Conservation (phyloP, 768 basidiomycete genomes). For the Termitomyces sp. region DNA sequence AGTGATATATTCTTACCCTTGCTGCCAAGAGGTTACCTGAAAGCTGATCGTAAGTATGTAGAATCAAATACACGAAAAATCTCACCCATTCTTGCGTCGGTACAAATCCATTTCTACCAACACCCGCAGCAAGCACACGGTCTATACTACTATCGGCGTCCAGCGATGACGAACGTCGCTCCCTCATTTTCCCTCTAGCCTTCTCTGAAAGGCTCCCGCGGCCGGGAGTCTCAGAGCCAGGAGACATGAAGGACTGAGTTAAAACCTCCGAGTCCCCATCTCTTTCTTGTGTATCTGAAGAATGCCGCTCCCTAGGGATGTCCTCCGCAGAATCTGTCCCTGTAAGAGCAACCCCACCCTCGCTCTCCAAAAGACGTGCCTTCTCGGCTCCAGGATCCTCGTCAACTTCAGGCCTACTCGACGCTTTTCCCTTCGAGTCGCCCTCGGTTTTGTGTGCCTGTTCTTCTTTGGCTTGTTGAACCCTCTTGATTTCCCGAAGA, state of each 20-base stretch:
- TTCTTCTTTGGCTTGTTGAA: conserved; percentile 72
- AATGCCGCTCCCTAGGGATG: conserved; percentile 12
- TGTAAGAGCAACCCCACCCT: conserved; percentile 31
- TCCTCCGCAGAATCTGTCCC: conserved; percentile 18
- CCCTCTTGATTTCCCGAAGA: conserved; percentile 77
- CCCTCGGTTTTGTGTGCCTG: conserved; percentile 39
- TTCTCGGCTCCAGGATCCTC: conserved; percentile 58
- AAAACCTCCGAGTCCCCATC: conserved; percentile 30
- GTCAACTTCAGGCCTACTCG: conserved; percentile 31
- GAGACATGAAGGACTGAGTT: conserved; percentile 39
- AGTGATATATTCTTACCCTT: conserved; percentile 58
- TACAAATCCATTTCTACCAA: conserved; percentile 89
- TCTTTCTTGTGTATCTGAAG: conserved; percentile 16
- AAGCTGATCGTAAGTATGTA: background rate
- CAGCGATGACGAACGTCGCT: conserved; percentile 55
- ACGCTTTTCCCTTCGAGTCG: conserved; percentile 36
- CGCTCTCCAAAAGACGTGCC: conserved; percentile 56
- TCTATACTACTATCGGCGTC: conserved; percentile 56
- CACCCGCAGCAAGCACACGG: conserved; percentile 59
- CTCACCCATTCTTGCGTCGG: conserved; percentile 98
- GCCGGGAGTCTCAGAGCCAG: conserved; percentile 36
- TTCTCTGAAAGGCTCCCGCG: conserved; percentile 66
- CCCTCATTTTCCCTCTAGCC: conserved; percentile 87
- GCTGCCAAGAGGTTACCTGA: conserved; percentile 92
- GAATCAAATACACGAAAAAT: background rate